A percentile compares a stretch with the other conserved stretches of the same genome.
Conservation (phyloP, 129 eudicot genomes). For the Tanacetum coccineum region DNA sequence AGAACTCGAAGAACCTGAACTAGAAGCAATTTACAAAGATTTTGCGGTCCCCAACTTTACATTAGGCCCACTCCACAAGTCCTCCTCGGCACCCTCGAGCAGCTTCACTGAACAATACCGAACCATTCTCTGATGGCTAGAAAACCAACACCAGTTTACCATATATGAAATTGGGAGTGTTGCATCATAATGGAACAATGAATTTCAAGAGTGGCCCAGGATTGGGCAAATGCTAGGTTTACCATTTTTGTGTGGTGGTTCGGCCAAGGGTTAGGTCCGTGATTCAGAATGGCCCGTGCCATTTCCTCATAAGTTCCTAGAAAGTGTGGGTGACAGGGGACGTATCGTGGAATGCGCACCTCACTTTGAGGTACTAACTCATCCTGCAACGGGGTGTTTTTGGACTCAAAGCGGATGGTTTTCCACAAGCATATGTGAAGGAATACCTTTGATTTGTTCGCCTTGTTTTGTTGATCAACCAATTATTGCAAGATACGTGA, state of each 20-base stretch:
- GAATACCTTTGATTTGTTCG: constrained; percentile 42
- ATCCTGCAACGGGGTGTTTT: constrained; percentile 37
- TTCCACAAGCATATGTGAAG: constrained; percentile 60
- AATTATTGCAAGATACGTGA: constrained; percentile 33
- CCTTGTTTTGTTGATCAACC: constrained; percentile 36
- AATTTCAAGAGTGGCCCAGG: constrained; percentile 42
- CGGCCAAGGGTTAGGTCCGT: constrained; percentile 33
- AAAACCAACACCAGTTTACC: constrained; percentile 37
- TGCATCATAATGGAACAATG: constrained; percentile 24
- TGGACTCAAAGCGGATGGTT: constrained; percentile 70
- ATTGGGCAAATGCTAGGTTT: constrained; percentile 29
- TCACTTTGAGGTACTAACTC: constrained; percentile 49
- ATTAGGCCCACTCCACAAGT: constrained; percentile 46
- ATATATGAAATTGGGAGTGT: constrained; percentile 60
- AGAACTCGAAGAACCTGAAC: constrained; percentile 34
- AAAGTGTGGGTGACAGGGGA: constrained; percentile 35
- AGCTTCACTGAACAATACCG: constrained; percentile 33
- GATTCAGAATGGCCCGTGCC: constrained; percentile 34
- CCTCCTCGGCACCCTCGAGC: constrained; percentile 27
- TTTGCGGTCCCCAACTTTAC: constrained; percentile 32
- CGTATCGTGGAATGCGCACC: constrained; percentile 57
- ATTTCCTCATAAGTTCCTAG: constrained; percentile 31
- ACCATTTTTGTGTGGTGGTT: constrained; percentile 56
- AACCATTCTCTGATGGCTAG: constrained; percentile 40
- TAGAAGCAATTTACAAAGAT: constrained; percentile 8